A percentile compares a stretch with the other conserved stretches of the same genome.
Conservation (phyloP, 2,329 filamentous ascomycete species). For the Aspergillus tanneri region DNA sequence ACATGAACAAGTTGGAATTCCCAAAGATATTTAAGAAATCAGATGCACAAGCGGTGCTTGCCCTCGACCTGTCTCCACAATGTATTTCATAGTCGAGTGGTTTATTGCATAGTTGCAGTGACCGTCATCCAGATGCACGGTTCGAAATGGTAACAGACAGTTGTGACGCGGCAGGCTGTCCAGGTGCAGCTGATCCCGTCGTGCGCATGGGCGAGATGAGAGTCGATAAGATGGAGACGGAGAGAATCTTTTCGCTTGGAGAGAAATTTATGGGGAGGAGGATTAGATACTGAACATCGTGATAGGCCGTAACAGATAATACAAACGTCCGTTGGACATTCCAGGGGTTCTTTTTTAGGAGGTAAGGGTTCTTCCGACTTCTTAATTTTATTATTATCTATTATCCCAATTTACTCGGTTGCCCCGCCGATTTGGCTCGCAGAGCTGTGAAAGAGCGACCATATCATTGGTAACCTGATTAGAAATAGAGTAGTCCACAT, state of each 20-base stretch:
- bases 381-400: slow-evolving; percentile 15
- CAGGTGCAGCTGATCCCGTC: slow-evolving; percentile 24
- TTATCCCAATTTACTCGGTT: slow-evolving; percentile 26
- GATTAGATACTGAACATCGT: slow-evolving; percentile 22
- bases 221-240: slow-evolving; percentile 26
- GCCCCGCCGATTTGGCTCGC: slow-evolving; percentile 24
- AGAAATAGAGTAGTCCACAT: no score
- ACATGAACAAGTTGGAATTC: no score
- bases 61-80: no score
- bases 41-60: no score
- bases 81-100: no score
- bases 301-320: slow-evolving; percentile 30
- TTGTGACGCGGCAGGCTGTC: slow-evolving; percentile 17
- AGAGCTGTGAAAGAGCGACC: slow-evolving; percentile 25
- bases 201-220: slow-evolving; percentile 20
- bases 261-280: slow-evolving; percentile 27
- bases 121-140: no score
- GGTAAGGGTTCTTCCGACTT: no score
- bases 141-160: no score
- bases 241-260: slow-evolving; percentile 24
- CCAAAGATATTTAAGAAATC: no score
- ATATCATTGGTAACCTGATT: slow-evolving; percentile 32
- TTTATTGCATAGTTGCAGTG: no score
- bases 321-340: slow-evolving; percentile 25
- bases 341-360: slow-evolving; percentile 19